Evolutionary conservation across 345 rosid species (phyloP), one percentile per base, ranked within the genome.

Genomic region (Sisymbrium irio): DNA sequence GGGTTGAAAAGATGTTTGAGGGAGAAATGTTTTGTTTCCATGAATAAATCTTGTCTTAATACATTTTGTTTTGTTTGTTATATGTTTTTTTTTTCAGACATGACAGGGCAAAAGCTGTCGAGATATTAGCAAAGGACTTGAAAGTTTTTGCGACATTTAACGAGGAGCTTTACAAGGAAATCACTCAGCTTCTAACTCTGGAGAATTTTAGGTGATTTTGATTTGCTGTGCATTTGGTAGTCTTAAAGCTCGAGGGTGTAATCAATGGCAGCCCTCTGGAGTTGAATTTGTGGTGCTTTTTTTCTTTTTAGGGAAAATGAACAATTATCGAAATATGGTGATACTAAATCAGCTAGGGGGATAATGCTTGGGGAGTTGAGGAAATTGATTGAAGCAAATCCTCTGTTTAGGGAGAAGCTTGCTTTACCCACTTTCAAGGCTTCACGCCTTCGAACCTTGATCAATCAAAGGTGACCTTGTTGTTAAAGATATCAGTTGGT

Each of bases 291-390:
- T 22, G 25, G n/a, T 73, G 61, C 14, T 5, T 7, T 17, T 58
- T n/a, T 58, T 6, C 17, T 5, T 42, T 37, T 5, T 8, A 37
- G 98, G 87, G 86, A 92, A 78, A 92, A 92, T 65, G 96, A 92
- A 62, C 98, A 92, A 76, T 85, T 90, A 51, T 92, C 98, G 0
- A 90, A 92, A 73, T 92, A 92, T 68, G 91, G 98, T 40, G 98
- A 90, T 73, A 86, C 96, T 10, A 92, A 88, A 78, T 87, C 98
- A 8, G 98, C 98, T 57, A 81, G 98, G 59, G 78, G 46, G 47
- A 92, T 92, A 39, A 92, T 92, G 98, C 80, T 10, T 56, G 93
- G 88, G 54, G 98, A 92, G 61, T 87, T 92, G 67, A 92, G 88
- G 73, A 92, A 88, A 80, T 72, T 92, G 59, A 90, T 92, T 8